phyloP scores from a whole-genome alignment of 108 stramenopile genomes.

The Pseudonitzschia multiseries region DNA sequence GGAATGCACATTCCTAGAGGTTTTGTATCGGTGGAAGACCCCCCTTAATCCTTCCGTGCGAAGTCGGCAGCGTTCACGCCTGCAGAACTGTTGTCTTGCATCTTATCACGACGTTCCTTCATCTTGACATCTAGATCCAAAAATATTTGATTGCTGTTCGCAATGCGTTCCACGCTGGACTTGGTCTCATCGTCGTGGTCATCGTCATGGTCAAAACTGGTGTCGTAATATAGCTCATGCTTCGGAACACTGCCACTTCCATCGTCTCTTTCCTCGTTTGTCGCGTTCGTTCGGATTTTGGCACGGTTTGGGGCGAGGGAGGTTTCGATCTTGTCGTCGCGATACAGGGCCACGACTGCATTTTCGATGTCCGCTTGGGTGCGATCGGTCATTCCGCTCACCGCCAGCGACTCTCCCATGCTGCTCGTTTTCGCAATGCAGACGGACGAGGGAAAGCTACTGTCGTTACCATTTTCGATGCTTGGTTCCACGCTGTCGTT shows the following conservation, averaged over 20 bases:
- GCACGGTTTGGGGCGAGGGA: not conserved
- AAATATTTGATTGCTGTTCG: constrained; percentile 7
- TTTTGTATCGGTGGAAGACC: no score
- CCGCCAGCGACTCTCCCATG: not conserved
- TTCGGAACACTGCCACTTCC: not conserved
- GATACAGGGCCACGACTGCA: not conserved
- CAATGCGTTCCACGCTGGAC: not conserved
- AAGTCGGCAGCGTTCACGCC: no score
- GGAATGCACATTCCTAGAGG: no score
- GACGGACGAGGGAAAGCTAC: not conserved
- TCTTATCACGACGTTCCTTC: constrained; percentile 4
- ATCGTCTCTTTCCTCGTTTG: not conserved
- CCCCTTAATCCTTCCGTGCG: not conserved
- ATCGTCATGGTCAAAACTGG: not conserved
- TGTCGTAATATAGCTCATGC: constrained; percentile 6
- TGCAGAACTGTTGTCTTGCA: not conserved
- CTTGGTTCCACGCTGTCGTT: not conserved
- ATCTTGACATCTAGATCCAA: not conserved
- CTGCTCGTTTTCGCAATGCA: not conserved
- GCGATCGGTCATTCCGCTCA: not conserved
- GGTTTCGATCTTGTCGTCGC: not conserved
- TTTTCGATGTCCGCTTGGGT: not conserved
- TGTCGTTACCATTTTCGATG: not conserved
- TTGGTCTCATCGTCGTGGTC: not conserved
- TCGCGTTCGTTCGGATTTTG: not conserved